phyloP scores from a whole-genome alignment of 169 alveolate genomes.

The Plasmodium fragile region DNA sequence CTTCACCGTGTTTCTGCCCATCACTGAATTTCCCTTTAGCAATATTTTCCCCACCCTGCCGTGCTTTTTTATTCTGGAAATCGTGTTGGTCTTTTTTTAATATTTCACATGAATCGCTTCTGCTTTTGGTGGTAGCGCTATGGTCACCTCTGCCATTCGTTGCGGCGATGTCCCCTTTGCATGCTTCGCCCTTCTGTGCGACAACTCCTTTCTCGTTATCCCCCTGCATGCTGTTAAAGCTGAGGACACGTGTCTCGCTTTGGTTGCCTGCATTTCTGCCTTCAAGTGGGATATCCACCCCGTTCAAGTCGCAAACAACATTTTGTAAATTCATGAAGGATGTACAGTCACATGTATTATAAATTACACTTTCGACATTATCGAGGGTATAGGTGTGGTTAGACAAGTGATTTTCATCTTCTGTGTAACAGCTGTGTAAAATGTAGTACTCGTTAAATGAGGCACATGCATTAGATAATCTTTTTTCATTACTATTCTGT shows the following conservation, averaged over 20 bases:
- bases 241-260: neutral
- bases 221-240: neutral
- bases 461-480: neutral
- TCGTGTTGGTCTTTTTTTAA: neutral
- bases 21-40: neutral
- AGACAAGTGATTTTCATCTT: neutral
- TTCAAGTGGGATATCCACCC: neutral
- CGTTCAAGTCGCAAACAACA: neutral
- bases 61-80: neutral
- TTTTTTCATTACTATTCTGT: neutral
- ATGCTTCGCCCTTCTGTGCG: neutral
- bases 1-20: neutral
- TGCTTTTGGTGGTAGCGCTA: neutral
- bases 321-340: slow-evolving; percentile 2
- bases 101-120: neutral
- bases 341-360: neutral
- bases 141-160: neutral
- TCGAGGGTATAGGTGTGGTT: slow-evolving; percentile 3
- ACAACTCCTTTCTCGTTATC: neutral
- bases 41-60: neutral
- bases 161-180: neutral
- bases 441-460: neutral
- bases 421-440: neutral
- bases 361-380: slow-evolving; percentile 16
- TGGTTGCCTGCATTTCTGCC: neutral